These are phyloP conservation scores for Chaetomiaceae sp. DNA, from an alignment of 2,329 filamentous ascomycete species.

Conservation along the genomic window DNA sequence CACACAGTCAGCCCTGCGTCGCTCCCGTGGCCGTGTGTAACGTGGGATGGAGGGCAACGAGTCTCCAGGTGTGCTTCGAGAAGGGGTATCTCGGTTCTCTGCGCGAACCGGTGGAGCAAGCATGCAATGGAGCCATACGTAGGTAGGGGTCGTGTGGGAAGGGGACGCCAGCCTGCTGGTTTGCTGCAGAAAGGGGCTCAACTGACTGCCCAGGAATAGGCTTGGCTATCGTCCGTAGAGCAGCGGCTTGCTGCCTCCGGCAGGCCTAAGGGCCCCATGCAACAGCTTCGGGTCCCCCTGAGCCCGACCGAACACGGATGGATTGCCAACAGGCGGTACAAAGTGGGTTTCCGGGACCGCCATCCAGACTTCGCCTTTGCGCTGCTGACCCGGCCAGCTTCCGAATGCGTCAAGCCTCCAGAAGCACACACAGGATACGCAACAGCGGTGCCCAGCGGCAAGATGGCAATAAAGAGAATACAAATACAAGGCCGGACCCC, in stretches of 20 bases:
- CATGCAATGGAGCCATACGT: background rate
- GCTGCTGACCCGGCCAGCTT: constrained; percentile 16
- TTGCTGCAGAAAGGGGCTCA: constrained; percentile 9
- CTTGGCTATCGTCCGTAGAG: constrained; percentile 10
- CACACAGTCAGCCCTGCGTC: constrained; percentile 13
- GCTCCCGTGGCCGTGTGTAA: constrained; percentile 12
- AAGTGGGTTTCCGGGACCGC: constrained; percentile 12
- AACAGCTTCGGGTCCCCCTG: constrained; percentile 6
- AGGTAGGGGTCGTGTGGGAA: background rate
- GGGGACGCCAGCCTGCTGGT: background rate
- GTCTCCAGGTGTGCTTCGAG: constrained; percentile 19
- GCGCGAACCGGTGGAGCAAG: constrained; percentile 23
- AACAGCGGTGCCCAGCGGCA: constrained; percentile 7
- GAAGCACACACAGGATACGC: constrained; percentile 13
- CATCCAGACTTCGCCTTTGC: constrained; percentile 13
- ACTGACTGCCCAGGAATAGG: background rate
- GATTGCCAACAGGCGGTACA: constrained; percentile 16
- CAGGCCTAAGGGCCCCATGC: constrained; percentile 4
- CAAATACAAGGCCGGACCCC: constrained; percentile 22
- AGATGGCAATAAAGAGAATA: constrained; percentile 22
- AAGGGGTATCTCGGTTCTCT: constrained; percentile 19
- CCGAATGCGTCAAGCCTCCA: constrained; percentile 22
- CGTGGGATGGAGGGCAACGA: constrained; percentile 10
- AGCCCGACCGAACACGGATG: constrained; percentile 18
- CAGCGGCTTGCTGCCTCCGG: constrained; percentile 12